These are phyloP conservation scores for Hyphopichia buzzinii DNA, from an alignment of 1,139 yeast genomes.

Conservation along the genomic window DNA sequence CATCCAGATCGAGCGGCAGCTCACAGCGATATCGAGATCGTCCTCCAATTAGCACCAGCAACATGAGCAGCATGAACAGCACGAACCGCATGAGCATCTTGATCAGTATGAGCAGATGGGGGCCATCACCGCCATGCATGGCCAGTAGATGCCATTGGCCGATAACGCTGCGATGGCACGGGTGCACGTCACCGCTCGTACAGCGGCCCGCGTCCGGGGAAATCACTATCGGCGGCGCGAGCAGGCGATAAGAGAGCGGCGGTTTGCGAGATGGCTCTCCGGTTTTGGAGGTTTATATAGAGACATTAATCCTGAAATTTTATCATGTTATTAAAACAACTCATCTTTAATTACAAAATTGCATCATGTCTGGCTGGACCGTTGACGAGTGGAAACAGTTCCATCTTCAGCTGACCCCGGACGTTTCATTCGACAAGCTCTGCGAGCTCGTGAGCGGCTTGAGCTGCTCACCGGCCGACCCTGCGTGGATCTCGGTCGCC, in stretches of 20 bases:
- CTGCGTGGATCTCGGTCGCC: constrained; percentile 89
- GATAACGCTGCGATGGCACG: neutral
- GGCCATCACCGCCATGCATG: no score
- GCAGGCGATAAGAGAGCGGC: neutral
- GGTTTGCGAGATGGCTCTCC: no score
- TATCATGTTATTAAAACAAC: neutral
- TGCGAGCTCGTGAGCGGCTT: constrained; percentile 48
- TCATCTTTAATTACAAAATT: neutral
- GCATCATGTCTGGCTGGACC: constrained; percentile 34
- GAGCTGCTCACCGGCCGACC: constrained; percentile 50
- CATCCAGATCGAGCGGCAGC: no score
- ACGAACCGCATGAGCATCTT: no score
- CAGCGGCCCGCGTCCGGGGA: neutral
- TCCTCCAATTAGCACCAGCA: no score
- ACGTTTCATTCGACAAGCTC: constrained; percentile 55
- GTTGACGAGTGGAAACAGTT: constrained; percentile 63
- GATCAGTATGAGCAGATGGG: no score
- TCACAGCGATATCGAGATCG: no score
- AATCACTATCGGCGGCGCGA: neutral
- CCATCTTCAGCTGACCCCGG: constrained; percentile 63
- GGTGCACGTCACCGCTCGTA: neutral
- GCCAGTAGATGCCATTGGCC: no score
- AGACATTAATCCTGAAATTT: neutral
- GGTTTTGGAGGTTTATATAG: no score
- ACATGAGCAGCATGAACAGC: no score